Conservation (phyloP, 2,329 filamentous ascomycete species). For the Neoascochyta sp. region DNA sequence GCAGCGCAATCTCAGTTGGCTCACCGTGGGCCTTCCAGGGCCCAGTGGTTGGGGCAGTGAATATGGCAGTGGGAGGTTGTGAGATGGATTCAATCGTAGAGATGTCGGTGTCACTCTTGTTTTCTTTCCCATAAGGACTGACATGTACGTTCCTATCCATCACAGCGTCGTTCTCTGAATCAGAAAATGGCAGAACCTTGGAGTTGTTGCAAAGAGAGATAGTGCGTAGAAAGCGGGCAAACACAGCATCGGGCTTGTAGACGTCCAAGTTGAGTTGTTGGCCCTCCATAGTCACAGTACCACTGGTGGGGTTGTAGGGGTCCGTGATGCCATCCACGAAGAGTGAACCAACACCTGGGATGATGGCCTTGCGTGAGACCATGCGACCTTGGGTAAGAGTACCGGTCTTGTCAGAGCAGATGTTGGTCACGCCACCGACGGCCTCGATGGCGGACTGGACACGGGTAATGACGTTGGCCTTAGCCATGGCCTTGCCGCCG, state of each 20-base stretch:
- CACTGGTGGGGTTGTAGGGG: constrained; percentile 36
- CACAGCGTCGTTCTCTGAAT: constrained; percentile 47
- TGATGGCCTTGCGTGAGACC: constrained; percentile 39
- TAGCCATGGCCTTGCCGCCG: constrained; percentile 42
- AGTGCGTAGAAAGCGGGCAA: constrained; percentile 34
- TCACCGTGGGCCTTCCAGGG: constrained; percentile 37
- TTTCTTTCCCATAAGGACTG: constrained; percentile 18
- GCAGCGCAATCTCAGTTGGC: constrained; percentile 40
- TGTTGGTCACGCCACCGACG: constrained; percentile 42
- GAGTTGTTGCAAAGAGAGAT: constrained; percentile 42
- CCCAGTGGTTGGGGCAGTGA: constrained; percentile 13
- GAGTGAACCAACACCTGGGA: constrained; percentile 34
- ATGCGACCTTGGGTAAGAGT: constrained; percentile 42
- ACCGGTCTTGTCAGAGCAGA: constrained; percentile 42
- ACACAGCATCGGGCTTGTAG: constrained; percentile 15
- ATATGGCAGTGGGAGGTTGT: constrained; percentile 26
- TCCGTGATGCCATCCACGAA: constrained; percentile 34
- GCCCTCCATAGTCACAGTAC: constrained; percentile 30
- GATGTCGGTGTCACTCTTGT: constrained; percentile 31
- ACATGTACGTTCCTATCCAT: constrained; percentile 16
- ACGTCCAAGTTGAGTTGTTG: constrained; percentile 23
- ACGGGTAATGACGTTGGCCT: constrained; percentile 40
- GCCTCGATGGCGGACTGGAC: constrained; percentile 41
- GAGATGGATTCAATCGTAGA: constrained; percentile 31
- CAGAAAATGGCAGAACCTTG: constrained; percentile 27